Base-by-base conservation (phyloP, 495 filamentous ascomycete genomes). In the Lasiosphaeria hispida region DNA sequence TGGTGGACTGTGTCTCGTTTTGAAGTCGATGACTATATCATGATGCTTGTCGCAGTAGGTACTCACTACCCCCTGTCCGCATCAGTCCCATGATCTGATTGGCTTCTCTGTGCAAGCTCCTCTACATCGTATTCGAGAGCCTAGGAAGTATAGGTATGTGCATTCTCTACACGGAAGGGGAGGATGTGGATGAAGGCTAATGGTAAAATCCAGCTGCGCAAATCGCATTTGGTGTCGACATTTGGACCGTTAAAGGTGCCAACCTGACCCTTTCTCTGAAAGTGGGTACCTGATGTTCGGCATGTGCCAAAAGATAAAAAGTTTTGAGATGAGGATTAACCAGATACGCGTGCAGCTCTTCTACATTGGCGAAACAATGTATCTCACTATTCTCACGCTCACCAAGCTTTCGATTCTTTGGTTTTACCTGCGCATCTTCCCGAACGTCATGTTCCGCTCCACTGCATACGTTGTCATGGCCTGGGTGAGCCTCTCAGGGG, bases 341-440 rank as follows among this genome's bases (percentile, higher is more conserved):
- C 17, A n/a, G 8, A 59, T 2, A 30, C 23, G 23, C 23, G 23
- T 44, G 23, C 55, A 75, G 73, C 17, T 70, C 13, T 72, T 77
- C 35, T 79, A 68, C 64, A 66, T 71, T 51, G 69, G 63, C 44
- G 72, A 76, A 50, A 51, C 64, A 5, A 37, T 77, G 41, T 76
- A 77, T 55, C 61, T 76, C 15, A 59, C 71, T 34, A 62, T 69
- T 43, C 67, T 83, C 19, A 65, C 70, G 13, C 59, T 78, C 14
- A 76, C 74, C 37, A 82, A 82, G 57, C 56, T 80, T 35, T 77
- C 76, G 39, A 76, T 82, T 36, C 74, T 82, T 8, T 71, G 70
- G 60, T 80, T 81, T 63, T 82, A 81, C 64, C 69, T 81, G 19
- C 77, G 77, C 36, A 73, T 81, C 44, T 82, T 82, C 52, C 74